Conservation (phyloP, 1,284 basidiomycete genomes). For the Trametes hirsuta region DNA sequence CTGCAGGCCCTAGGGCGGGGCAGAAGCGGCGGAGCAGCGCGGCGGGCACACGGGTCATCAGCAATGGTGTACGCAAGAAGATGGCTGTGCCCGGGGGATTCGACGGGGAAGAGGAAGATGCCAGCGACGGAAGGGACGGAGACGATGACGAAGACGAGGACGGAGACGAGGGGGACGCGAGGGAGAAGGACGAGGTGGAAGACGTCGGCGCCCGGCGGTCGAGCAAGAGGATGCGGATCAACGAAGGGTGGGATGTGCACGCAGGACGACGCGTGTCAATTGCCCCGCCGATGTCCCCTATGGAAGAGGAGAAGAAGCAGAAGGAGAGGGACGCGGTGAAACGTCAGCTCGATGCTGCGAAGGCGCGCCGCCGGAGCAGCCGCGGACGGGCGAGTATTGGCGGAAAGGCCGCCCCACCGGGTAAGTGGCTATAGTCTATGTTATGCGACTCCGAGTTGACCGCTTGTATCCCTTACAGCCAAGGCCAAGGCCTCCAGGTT, state of each 20-base stretch:
- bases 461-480: conserved; percentile 12
- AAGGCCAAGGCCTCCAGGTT: conserved; percentile 39
- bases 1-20: conserved; percentile 38
- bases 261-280: conserved; percentile 39
- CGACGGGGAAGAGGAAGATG: conserved; percentile 45
- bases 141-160: conserved; percentile 42
- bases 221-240: conserved; percentile 48
- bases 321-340: conserved; percentile 63
- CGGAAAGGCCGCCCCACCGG: conserved; percentile 23
- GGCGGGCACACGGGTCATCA: conserved; percentile 50
- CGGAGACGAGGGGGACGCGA: conserved; percentile 39
- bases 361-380: conserved; percentile 68
- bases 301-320: conserved; percentile 42
- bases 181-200: conserved; percentile 40
- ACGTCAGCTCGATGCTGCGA: conserved; percentile 63
- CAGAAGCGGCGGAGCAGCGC: conserved; percentile 43
- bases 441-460: background rate
- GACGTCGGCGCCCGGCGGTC: conserved; percentile 32
- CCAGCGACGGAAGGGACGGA: conserved; percentile 42
- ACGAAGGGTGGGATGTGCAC: conserved; percentile 34
- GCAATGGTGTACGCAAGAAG: conserved; percentile 48
- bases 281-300: conserved; percentile 28
- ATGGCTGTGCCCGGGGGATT: conserved; percentile 58
- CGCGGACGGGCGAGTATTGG: conserved; percentile 42
- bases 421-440: conserved; percentile 28